Percentiles rank a stretch among this genome's conserved stretches.
phyloP scores from a whole-genome alignment of 495 filamentous ascomycete species.

The Tuber umbilicatum region DNA sequence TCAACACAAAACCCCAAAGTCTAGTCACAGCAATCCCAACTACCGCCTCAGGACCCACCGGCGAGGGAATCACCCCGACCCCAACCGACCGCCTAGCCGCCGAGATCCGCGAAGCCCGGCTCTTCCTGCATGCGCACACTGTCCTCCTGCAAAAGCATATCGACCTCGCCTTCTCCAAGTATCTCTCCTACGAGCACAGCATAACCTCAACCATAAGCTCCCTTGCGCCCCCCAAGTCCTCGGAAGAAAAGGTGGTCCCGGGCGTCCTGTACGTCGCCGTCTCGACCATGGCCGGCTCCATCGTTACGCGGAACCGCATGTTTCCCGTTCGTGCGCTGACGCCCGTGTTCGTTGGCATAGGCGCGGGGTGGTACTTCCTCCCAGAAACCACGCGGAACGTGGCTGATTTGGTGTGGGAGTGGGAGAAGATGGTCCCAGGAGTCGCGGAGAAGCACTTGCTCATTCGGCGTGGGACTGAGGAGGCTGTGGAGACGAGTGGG shows the following conservation, averaged over 20 bases:
- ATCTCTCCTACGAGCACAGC: constrained; percentile 70
- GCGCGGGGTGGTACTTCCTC: constrained; percentile 65
- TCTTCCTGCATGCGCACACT: constrained; percentile 70
- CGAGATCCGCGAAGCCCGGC: constrained; percentile 72
- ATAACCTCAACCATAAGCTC: constrained; percentile 80
- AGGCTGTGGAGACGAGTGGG: constrained; percentile 64
- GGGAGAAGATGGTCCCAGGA: constrained; percentile 76
- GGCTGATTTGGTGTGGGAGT: constrained; percentile 72
- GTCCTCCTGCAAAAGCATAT: constrained; percentile 65
- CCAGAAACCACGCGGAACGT: constrained; percentile 81
- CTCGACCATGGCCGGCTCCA: constrained; percentile 83
- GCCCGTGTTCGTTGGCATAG: constrained; percentile 64
- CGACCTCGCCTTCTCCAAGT: constrained; percentile 65
- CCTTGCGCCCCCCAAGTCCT: constrained; percentile 73
- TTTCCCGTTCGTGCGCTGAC: constrained; percentile 65
- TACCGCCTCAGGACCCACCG: constrained; percentile 20
- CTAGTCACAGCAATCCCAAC: constrained; percentile 21
- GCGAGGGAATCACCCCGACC: constrained; percentile 51
- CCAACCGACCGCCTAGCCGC: constrained; percentile 83
- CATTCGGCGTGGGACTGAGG: constrained; percentile 58
- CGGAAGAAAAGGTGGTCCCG: constrained; percentile 75
- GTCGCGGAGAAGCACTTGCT: constrained; percentile 69
- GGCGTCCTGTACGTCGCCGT: constrained; percentile 85
- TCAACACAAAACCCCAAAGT: background rate
- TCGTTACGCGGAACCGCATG: constrained; percentile 76